Conservation (phyloP, 164 flowering plant genomes). For the Dillenia suffruticosa region DNA sequence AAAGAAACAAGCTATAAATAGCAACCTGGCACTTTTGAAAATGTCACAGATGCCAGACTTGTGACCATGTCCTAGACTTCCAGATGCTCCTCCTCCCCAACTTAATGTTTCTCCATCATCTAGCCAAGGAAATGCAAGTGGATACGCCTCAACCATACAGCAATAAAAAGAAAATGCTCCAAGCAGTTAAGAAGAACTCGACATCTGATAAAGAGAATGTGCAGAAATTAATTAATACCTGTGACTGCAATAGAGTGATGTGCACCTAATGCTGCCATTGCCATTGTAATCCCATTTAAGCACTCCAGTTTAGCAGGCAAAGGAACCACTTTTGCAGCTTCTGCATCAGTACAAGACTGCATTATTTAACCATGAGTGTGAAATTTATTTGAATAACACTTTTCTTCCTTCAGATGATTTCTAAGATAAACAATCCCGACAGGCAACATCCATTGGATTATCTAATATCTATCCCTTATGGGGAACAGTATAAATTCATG, state of each 20-base stretch:
- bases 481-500: too few relatives aligned
- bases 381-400: too few relatives aligned
- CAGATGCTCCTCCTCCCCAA: slow-evolving; percentile 92
- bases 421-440: too few relatives aligned
- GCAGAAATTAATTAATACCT: slow-evolving; percentile 35
- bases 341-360: slow-evolving; percentile 34
- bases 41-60: slow-evolving; percentile 62
- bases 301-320: slow-evolving; percentile 62
- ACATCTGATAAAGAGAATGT: neutral
- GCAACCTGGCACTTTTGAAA: slow-evolving; percentile 61
- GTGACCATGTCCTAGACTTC: slow-evolving; percentile 92
- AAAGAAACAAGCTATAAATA: too few relatives aligned
- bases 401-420: too few relatives aligned
- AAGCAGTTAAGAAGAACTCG: too few relatives aligned
- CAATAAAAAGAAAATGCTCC: too few relatives aligned
- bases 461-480: too few relatives aligned
- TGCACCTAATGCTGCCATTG: slow-evolving; percentile 66
- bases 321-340: slow-evolving; percentile 46
- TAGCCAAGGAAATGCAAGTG: slow-evolving; percentile 9
- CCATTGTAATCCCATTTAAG: slow-evolving; percentile 56
- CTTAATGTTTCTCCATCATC: slow-evolving; percentile 78
- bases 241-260: slow-evolving; percentile 92
- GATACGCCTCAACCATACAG: too few relatives aligned
- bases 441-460: too few relatives aligned
- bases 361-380: neutral